Evolutionary conservation across 1,284 basidiomycete species (phyloP).

Genomic region (Flammula alnicola): DNA sequence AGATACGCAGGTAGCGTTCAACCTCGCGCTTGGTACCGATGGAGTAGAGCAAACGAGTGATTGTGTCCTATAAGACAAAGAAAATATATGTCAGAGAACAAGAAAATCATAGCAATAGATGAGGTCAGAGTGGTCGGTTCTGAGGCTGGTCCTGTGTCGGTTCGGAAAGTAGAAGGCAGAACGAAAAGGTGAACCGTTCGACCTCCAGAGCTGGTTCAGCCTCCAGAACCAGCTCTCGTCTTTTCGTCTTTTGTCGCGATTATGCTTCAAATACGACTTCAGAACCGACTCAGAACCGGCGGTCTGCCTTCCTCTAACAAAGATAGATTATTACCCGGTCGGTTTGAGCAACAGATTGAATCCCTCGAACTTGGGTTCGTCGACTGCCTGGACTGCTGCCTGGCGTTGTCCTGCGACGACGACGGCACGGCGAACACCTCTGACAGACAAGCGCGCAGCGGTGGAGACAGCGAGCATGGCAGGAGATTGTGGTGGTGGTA

Average conservation of each 20-base stretch:
- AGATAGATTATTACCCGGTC: conserved; percentile 50
- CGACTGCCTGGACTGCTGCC: conserved; percentile 47
- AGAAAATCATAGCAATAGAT: conserved; percentile 3
- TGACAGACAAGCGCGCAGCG: conserved; percentile 29
- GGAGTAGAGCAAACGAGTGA: conserved; percentile 92
- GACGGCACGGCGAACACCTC: conserved; percentile 32
- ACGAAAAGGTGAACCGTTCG: too few relatives aligned
- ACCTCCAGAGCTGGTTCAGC: too few relatives aligned
- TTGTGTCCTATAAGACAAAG: conserved; percentile 72
- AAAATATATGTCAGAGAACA: conserved; percentile 3
- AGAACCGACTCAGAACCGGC: too few relatives aligned
- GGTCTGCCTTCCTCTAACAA: too few relatives aligned
- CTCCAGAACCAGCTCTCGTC: too few relatives aligned
- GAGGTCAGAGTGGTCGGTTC: too few relatives aligned
- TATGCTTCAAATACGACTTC: too few relatives aligned
- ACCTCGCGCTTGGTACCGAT: conserved; percentile 96
- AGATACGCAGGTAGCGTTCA: conserved; percentile 94
- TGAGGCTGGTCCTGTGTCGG: too few relatives aligned
- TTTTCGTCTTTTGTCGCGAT: too few relatives aligned
- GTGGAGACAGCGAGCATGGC: conserved; percentile 34
- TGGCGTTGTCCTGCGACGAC: conserved; percentile 56
- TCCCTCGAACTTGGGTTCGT: conserved; percentile 38
- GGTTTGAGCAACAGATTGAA: conserved; percentile 61
- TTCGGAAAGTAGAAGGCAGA: too few relatives aligned
- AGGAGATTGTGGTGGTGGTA: conserved; percentile 19